Percentiles rank a stretch among this genome's conserved stretches.
These are phyloP conservation scores for Tetrapyrgos nigripes DNA, from an alignment of 1,284 basidiomycete genomes.

Conservation along the genomic window DNA sequence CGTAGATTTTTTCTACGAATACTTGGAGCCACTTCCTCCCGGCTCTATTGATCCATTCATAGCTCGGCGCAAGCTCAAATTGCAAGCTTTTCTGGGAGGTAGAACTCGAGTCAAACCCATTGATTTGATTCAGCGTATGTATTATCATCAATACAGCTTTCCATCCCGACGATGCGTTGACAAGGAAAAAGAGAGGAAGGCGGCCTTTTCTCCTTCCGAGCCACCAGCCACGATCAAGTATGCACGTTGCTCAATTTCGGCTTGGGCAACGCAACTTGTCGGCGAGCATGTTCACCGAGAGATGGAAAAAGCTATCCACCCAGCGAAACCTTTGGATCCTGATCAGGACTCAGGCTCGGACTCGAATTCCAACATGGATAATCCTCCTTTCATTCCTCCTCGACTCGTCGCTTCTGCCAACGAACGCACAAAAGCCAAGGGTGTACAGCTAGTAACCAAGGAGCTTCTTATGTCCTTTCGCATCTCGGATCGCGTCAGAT, in stretches of 20 bases:
- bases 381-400: background rate
- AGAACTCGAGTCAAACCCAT: background rate
- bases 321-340: background rate
- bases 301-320: background rate
- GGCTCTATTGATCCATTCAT: background rate
- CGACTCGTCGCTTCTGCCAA: conserved; percentile 1
- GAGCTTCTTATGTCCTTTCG: background rate
- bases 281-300: background rate
- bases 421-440: background rate
- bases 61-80: background rate
- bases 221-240: background rate
- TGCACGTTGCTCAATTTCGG: background rate
- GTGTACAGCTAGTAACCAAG: background rate
- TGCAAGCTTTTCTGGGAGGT: background rate
- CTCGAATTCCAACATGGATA: background rate
- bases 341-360: too few relatives aligned
- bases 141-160: too few relatives aligned
- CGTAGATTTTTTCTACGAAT: background rate
- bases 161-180: too few relatives aligned
- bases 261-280: background rate
- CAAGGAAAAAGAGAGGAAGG: background rate
- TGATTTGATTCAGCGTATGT: too few relatives aligned
- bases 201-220: background rate
- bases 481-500: background rate
- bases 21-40: background rate